Evolutionary conservation across 176 grass and related monocot species (phyloP), one percentile per base, ranked within the genome.

Genomic region (Zoysia pacifica): DNA sequence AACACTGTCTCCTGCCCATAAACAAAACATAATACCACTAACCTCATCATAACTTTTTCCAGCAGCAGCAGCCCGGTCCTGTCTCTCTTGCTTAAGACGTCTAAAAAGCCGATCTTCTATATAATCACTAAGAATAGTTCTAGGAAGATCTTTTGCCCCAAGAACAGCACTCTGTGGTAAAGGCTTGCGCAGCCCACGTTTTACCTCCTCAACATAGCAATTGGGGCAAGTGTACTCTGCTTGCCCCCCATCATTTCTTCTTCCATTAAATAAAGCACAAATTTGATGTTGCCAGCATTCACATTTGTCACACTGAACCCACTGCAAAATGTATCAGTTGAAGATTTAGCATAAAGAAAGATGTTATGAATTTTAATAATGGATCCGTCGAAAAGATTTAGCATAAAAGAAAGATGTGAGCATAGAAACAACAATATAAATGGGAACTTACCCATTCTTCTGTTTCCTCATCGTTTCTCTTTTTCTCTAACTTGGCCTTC

Each of bases 241-340:
- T 91, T 98, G 90, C 56, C 90, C 96, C 38, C 92, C 96, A 87
- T 94, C 92, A 46, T 98, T 98, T 79, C 96, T 98, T 91, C 90
- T 91, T 19, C 90, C 92, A 87, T 98, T 98, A 69, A 98, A 98
- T 49, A 98, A 51, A 77, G 96, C 96, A 83, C 96, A 98, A 82
- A 98, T 94, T 84, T 98, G 96, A 83, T 98, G 96, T 62, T 98
- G 92, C 96, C 96, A 98, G 70, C 90, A 89, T 90, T 94, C 97
- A 88, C 97, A 99, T 76, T 96, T 99, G 85, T 99, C 97, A 77
- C 97, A 99, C 75, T 99, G 97, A 72, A 91, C 97, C 97, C 97
- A 99, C 97, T 99, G 82, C 77, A 85, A 69, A 76, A 83, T 71
- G 79, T 51, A 82, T 72, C 61, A 77, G 83, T 85, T 37, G 47